A percentile compares a stretch with the other conserved stretches of the same genome.
phyloP scores from a whole-genome alignment of 108 stramenopile species.

The Hondaea fermentalgiana region DNA sequence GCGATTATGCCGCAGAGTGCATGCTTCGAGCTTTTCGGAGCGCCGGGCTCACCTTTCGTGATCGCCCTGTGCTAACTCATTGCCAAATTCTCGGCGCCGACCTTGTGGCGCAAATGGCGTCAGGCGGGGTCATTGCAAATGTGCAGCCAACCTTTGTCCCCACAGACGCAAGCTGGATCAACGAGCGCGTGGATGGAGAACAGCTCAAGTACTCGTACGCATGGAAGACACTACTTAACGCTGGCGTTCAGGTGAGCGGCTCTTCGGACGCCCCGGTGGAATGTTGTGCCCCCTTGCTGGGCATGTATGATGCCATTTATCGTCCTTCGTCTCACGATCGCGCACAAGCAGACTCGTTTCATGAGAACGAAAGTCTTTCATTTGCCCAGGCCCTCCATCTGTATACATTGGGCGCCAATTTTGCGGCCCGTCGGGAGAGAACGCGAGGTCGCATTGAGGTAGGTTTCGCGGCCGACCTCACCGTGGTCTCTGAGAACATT shows the following conservation, averaged over 20 bases:
- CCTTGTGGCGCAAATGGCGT: neutral
- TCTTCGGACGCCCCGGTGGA: neutral
- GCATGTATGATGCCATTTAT: conserved; percentile 5
- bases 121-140: neutral
- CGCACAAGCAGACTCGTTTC: neutral
- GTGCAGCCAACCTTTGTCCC: conserved; percentile 14
- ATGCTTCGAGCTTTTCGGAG: neutral
- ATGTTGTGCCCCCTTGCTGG: neutral
- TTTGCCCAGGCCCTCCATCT: neutral
- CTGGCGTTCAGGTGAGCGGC: neutral
- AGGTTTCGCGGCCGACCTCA: neutral
- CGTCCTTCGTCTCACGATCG: neutral
- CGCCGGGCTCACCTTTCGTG: neutral
- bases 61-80: neutral
- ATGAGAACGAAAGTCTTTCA: neutral
- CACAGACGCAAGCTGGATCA: neutral
- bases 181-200: neutral
- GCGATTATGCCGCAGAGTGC: neutral
- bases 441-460: neutral
- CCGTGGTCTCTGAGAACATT: neutral
- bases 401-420: neutral
- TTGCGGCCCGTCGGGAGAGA: neutral
- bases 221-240: neutral
- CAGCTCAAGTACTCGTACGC: neutral
- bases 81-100: neutral